These are phyloP conservation scores for Cardamine chenopodiifolia DNA, from an alignment of 345 rosid genomes.

Conservation along the genomic window DNA sequence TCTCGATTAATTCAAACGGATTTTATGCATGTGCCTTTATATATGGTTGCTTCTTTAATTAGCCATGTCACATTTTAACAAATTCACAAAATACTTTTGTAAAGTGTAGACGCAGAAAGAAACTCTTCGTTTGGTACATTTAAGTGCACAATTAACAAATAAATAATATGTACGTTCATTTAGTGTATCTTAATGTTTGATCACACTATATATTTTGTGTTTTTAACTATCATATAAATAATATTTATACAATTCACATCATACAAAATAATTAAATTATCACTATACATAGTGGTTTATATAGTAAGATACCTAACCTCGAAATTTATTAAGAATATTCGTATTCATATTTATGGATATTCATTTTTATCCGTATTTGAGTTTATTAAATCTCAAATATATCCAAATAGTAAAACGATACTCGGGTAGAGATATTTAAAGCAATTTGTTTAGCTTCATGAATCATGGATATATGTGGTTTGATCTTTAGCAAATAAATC, in stretches of 20 bases:
- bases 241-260: not conserved
- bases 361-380: not conserved
- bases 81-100: not conserved
- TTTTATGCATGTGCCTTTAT: not conserved
- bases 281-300: not conserved
- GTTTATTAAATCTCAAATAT: not conserved
- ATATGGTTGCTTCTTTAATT: not conserved
- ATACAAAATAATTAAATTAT: not conserved
- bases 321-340: not conserved
- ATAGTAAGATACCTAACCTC: not conserved
- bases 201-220: not conserved
- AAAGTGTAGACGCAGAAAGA: not conserved
- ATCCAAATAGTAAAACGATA: not conserved
- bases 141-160: not conserved
- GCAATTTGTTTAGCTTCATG: not conserved
- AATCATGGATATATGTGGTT: not conserved
- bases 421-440: too few species aligned
- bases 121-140: not conserved
- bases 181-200: not conserved
- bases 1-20: not conserved
- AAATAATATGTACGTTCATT: not conserved
- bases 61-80: not conserved
- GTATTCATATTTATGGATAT: not conserved
- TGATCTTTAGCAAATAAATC: not conserved
- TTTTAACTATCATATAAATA: not conserved